Evolutionary conservation across 169 alveolate genomes (phyloP).

Genomic region (Cyclospora cayetanensis): DNA sequence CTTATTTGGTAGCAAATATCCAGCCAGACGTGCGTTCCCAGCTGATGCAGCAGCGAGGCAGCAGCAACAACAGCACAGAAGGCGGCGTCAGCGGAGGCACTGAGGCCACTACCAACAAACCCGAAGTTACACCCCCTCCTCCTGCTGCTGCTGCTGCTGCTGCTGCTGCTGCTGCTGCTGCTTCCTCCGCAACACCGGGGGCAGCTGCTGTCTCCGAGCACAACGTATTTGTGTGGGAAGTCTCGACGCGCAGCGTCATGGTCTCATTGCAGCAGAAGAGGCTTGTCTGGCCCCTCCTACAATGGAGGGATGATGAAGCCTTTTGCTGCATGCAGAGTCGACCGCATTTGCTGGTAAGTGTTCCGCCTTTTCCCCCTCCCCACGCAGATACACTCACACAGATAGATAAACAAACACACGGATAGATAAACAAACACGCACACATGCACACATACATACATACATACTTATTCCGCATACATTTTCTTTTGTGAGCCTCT

Average conservation of each 20-base stretch:
- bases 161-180: conserved; percentile 7
- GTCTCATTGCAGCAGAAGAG: conserved; percentile 53
- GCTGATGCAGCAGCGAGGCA: conserved; percentile 61
- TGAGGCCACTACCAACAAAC: too few species aligned
- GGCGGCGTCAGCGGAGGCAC: too few species aligned
- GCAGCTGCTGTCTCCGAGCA: conserved; percentile 10
- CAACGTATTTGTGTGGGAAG: conserved; percentile 69
- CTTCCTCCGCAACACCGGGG: neutral
- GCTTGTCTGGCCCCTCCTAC: conserved; percentile 69
- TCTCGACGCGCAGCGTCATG: conserved; percentile 14
- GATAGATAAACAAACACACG: neutral
- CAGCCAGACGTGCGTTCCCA: conserved; percentile 14
- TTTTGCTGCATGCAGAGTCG: conserved; percentile 67
- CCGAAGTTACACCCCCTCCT: too few species aligned
- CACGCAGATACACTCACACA: neutral
- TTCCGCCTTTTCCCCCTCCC: neutral
- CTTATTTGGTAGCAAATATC: conserved; percentile 45
- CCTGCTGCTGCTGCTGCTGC: neutral
- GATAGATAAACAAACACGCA: neutral
- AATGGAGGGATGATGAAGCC: conserved; percentile 72
- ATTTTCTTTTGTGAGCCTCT: neutral
- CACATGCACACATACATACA: neutral
- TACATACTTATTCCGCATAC: neutral
- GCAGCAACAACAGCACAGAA: neutral
- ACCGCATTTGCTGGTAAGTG: conserved; percentile 33